Evolutionary conservation across 2,329 filamentous ascomycete species (phyloP).

Genomic region (Tolypocladium pustulatum): DNA sequence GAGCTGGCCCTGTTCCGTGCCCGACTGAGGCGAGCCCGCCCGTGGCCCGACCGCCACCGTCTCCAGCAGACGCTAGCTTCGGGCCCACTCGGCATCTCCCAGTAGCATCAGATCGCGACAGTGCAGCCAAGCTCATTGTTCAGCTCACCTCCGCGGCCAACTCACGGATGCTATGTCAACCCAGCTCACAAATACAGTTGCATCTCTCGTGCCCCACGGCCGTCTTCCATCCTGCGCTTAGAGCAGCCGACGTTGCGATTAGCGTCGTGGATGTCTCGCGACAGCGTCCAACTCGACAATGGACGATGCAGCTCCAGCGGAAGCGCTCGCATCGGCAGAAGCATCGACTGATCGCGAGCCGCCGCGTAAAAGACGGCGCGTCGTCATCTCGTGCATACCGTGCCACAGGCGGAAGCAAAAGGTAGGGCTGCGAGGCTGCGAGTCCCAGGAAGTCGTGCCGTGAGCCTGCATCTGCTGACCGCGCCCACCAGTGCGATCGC

Average conservation of each 20-base stretch:
- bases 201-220: neutral
- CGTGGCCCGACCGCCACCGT: neutral
- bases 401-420: conserved; percentile 56
- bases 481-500: conserved; percentile 40
- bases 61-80: neutral
- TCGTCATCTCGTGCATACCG: conserved; percentile 54
- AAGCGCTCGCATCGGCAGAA: neutral
- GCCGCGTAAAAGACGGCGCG: conserved; percentile 45
- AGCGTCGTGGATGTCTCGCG: neutral
- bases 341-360: conserved; percentile 17
- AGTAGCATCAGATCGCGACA: too few species aligned
- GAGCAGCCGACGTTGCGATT: neutral
- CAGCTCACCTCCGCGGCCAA: neutral
- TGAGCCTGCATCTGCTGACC: neutral
- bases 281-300: neutral
- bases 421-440: conserved; percentile 17
- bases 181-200: neutral
- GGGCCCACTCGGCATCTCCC: neutral
- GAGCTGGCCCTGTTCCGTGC: neutral
- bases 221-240: neutral
- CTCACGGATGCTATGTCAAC: neutral
- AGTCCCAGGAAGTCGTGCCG: neutral
- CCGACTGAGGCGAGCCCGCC: neutral
- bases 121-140: neutral
- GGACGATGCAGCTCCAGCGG: neutral